Evolutionary conservation across 1,284 basidiomycete genomes (phyloP), one percentile per base, ranked within the genome.

Genomic region (Ustilago lituana): DNA sequence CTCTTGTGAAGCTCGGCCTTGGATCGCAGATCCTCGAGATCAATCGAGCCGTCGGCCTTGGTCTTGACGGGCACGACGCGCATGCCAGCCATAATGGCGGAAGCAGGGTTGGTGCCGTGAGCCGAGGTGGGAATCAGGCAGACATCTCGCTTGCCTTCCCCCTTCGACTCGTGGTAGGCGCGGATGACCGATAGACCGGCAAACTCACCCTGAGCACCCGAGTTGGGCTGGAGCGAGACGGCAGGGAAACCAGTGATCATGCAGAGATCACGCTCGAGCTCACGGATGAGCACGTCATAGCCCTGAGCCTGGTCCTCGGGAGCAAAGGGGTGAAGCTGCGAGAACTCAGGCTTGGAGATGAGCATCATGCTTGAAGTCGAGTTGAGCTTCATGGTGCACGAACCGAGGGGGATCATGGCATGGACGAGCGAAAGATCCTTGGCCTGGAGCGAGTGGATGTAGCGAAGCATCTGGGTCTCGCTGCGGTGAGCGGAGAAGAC

Each of bases 381-480:
- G 67, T 81, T 81, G 55, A 81, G 75, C 85, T 82, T 84, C 83
- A 84, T 84, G 11, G 83, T 84, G 77, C 83, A 84, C 27, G 80
- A 95, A 54, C 95, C 95, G 12, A 98, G 88, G 5, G 96, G 91
- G 77, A 97, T 97, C 93, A 98, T 98, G 35, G 92, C 89, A 82
- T 98, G 94, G 6, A 92, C 91, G 31, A 98, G 89, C 27, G 92
- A 92, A 55, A 98, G 88, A 82, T 98, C 95, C 85, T 98, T 98
- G 54, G 89, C 89, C 74, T 95, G 92, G 41, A 98, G 87, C 74
- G 93, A 89, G 84, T 93, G 89, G 82, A 98, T 92, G 84, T 97
- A 81, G 10, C 79, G 91, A 46, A 98, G 86, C 90, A 98, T 93
- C 85, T 97, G 93, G 1, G 95, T 98, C 85, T 98, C 95, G 8